A percentile compares a stretch with the other conserved stretches of the same genome.
phyloP scores from a whole-genome alignment of 2,329 filamentous ascomycete genomes.

The Paradendryphiella salina region DNA sequence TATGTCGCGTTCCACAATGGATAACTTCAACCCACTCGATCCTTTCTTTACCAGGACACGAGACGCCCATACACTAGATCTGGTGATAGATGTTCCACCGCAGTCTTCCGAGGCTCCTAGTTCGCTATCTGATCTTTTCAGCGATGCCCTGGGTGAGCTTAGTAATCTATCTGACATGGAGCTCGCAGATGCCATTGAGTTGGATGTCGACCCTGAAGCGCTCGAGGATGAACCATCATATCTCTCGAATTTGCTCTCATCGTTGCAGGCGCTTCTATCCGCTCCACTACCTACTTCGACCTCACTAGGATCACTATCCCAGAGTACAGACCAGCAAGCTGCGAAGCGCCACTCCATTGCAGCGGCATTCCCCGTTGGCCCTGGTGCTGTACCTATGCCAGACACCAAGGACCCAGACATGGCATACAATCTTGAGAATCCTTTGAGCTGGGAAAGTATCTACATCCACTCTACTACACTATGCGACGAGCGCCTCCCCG shows the following conservation, averaged over 20 bases:
- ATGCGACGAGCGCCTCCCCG: slow-evolving; percentile 62
- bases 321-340: slow-evolving; percentile 13
- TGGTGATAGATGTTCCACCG: slow-evolving; percentile 64
- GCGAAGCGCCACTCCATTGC: slow-evolving; percentile 44
- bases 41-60: slow-evolving; percentile 80
- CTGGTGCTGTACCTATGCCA: slow-evolving; percentile 71
- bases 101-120: slow-evolving; percentile 22
- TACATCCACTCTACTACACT: slow-evolving; percentile 69
- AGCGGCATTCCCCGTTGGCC: slow-evolving; percentile 60
- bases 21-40: slow-evolving; percentile 73
- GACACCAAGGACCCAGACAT: slow-evolving; percentile 54
- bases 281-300: slow-evolving; percentile 24
- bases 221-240: slow-evolving; percentile 36
- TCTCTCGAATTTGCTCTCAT: slow-evolving; percentile 42
- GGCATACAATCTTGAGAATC: slow-evolving; percentile 34
- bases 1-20: slow-evolving; percentile 69
- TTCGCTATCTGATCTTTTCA: slow-evolving; percentile 28
- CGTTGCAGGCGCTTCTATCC: slow-evolving; percentile 43
- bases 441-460: slow-evolving; percentile 69
- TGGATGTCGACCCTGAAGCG: slow-evolving; percentile 32
- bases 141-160: slow-evolving; percentile 27
- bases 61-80: slow-evolving; percentile 71
- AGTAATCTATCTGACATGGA: slow-evolving; percentile 32
- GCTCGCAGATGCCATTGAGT: slow-evolving; percentile 25
- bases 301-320: slow-evolving; percentile 12